Conservation (phyloP, 208 protist genomes). For the Leishmania amazonensis region DNA sequence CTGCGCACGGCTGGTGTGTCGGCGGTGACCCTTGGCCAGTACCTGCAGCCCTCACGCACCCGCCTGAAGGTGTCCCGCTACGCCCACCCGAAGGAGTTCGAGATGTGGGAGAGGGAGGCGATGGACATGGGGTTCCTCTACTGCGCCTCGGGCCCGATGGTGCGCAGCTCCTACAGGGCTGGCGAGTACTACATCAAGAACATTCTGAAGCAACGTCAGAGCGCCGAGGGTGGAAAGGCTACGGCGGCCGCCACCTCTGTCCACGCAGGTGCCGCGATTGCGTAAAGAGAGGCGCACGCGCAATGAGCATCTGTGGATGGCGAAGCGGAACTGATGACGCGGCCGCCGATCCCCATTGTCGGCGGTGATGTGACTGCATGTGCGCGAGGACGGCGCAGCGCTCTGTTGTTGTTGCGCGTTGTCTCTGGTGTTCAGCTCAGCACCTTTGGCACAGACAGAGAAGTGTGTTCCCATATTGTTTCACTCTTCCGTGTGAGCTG, state of each 20-base stretch:
- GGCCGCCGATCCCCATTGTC: neutral
- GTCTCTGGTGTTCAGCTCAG: neutral
- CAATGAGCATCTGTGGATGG: neutral
- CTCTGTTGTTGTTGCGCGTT: neutral
- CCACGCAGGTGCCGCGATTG: constrained; percentile 10
- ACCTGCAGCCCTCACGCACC: constrained; percentile 95
- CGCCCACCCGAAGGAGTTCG: constrained; percentile 96
- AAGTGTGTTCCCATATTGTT: neutral
- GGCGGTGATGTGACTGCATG: neutral
- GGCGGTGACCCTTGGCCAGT: constrained; percentile 96
- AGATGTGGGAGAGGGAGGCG: constrained; percentile 94
- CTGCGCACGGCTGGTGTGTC: constrained; percentile 93
- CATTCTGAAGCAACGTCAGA: constrained; percentile 80
- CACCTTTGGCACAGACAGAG: neutral
- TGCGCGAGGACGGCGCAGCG: neutral
- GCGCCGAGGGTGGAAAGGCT: neutral
- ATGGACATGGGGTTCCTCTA: constrained; percentile 96
- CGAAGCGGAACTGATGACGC: neutral
- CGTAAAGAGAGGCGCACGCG: neutral
- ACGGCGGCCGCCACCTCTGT: constrained; percentile 3
- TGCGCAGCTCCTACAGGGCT: constrained; percentile 96
- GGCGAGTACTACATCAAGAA: constrained; percentile 97
- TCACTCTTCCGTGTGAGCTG: neutral
- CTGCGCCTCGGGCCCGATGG: constrained; percentile 96
- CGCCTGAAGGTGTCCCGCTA: constrained; percentile 98